Evolutionary conservation across 2,329 filamentous ascomycete species (phyloP), one percentile per base, ranked within the genome.

Genomic region (Talaromyces sp.): DNA sequence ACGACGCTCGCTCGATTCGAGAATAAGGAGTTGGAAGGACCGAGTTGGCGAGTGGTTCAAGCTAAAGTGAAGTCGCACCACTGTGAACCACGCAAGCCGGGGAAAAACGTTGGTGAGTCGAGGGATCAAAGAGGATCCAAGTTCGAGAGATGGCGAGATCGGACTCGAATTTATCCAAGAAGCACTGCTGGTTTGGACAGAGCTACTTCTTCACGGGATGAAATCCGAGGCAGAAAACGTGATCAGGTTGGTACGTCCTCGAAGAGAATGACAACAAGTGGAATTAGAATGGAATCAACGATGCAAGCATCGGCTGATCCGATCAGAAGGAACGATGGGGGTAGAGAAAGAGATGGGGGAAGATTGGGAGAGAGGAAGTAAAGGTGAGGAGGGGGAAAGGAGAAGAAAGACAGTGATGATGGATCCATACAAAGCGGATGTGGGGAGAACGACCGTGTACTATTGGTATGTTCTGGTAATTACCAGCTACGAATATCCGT

Each of bases 251-350:
- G 56, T 45, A 53, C 43, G 52, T 54, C 49, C 57, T 42, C 57
- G 57, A 61, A 70, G 66, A 68, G 65, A 66, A 61, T 64, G 63
- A 63, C 60, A 65, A 60, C 56, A 41, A 55, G 52, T 60, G 52
- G 49, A 54, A 47, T 61, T 66, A 62, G 58, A 63, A 69, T 64
- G 57, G 61, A 64, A 61, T 44, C 56, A 53, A 59, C 60, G 64
- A 65, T 65, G 62, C 66, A 61, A 59, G 54, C 62, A 71, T 67
- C 68, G 69, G 72, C 63, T 60, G 52, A 60, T 59, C 63, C 62
- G 39, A 57, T 50, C 45, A 62, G 70, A 78, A 75, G 75, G 76
- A 80, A 76, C 68, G 66, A 70, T 74, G 70, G 56, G 54, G 69
- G 62, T 70, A 65, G 67, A 67, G 39, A 56, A 51, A 52, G 49